Conservation (phyloP, 2,329 filamentous ascomycete genomes). For the Calonectria leucothoes region DNA sequence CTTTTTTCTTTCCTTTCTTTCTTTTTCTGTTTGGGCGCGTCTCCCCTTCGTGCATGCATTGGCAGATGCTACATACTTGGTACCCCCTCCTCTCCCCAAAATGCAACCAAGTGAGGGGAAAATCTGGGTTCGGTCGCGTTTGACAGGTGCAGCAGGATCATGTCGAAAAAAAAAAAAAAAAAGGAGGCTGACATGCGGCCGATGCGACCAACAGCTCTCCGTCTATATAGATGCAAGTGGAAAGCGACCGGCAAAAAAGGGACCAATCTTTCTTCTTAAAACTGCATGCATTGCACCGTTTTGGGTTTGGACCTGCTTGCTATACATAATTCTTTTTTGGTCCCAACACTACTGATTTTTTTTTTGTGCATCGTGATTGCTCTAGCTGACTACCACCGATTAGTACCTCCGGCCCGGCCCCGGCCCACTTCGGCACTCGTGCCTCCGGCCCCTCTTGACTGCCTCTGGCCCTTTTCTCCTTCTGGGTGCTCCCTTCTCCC, state of each 20-base stretch:
- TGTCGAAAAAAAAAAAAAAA: neutral
- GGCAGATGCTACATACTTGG: no score
- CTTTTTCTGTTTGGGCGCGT: neutral
- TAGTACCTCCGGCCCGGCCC: constrained; percentile 30
- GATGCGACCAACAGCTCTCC: neutral
- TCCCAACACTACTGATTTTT: neutral
- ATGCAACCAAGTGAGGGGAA: neutral
- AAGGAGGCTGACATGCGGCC: neutral
- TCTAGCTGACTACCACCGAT: neutral
- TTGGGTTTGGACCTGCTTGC: neutral
- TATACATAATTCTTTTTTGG: neutral
- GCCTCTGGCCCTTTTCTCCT: neutral
- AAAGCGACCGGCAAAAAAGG: neutral
- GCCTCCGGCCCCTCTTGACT: constrained; percentile 3
- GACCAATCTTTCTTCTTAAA: neutral
- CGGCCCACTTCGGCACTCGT: constrained; percentile 12
- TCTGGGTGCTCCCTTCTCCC: neutral
- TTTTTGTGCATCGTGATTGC: neutral
- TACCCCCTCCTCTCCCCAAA: no score
- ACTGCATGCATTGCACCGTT: neutral
- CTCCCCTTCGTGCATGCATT: neutral
- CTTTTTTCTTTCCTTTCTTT: neutral
- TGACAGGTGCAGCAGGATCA: neutral
- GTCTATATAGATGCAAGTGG: neutral
- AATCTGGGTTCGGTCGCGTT: neutral